Percentiles rank a stretch among this genome's conserved stretches.
These are phyloP conservation scores for Prillingera fragicola DNA, from an alignment of 1,284 basidiomycete species.

Conservation along the genomic window DNA sequence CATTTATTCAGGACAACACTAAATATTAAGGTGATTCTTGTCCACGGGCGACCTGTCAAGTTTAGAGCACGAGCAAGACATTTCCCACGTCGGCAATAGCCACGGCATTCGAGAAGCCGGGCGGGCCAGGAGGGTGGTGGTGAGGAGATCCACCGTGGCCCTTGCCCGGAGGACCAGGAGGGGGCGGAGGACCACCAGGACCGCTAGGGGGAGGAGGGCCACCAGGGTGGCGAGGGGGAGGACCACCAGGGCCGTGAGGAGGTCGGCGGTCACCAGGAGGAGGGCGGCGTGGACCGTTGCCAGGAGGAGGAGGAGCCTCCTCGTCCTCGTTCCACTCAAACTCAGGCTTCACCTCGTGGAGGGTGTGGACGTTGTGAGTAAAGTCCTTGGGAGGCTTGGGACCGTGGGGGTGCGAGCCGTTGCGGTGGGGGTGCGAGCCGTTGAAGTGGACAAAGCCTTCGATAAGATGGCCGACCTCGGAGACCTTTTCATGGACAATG, in stretches of 20 bases:
- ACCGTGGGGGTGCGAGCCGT: constrained; percentile 3
- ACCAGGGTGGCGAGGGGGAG: constrained; percentile 10
- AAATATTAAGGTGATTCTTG: too few relatives aligned
- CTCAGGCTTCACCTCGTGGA: too few relatives aligned
- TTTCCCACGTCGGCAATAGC: constrained; percentile 28
- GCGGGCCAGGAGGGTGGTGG: constrained; percentile 22
- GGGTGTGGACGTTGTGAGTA: constrained; percentile 1
- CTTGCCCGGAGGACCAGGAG: constrained; percentile 5
- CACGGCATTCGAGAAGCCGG: constrained; percentile 21
- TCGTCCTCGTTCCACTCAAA: not conserved
- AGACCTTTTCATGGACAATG: constrained; percentile 17
- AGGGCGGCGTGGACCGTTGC: constrained; percentile 13
- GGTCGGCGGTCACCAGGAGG: too few relatives aligned
- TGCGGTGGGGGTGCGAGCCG: constrained; percentile 1
- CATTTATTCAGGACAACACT: too few relatives aligned
- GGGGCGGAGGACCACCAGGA: constrained; percentile 4
- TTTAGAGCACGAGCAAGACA: constrained; percentile 22
- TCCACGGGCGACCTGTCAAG: too few relatives aligned
- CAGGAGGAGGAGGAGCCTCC: constrained; percentile 2
- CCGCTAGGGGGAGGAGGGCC: constrained; percentile 9
- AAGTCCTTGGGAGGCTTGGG: constrained; percentile 1
- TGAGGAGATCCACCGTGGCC: constrained; percentile 2
- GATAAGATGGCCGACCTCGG: constrained; percentile 19
- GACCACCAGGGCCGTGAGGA: constrained; percentile 4
- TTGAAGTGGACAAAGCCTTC: constrained; percentile 23